Base-by-base conservation (phyloP, 768 basidiomycete species). In the Rhodocollybia butyracea region DNA sequence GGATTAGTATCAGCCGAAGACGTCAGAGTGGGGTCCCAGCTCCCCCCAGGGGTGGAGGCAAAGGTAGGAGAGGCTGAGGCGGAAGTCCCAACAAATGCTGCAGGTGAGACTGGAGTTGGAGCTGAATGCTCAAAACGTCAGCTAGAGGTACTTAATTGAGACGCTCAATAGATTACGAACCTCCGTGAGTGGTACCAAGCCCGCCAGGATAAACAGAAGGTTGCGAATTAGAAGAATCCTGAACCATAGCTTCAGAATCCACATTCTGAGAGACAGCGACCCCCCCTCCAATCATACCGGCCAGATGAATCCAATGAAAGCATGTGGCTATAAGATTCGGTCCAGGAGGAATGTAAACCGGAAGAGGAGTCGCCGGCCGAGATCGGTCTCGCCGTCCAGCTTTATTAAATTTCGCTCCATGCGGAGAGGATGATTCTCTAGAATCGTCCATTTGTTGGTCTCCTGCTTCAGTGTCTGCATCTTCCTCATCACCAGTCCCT, bases 51-150 rank as follows among this genome's bases (percentile, higher is more conserved):
- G 7, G 48, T 38, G n/a, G 31, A 12, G 5, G 30, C 31, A 15
- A 48, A 48, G 15, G 32, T 13, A 11, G 34, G 34, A 24, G 48
- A 39, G 19, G 48, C 34, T 50, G 36, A 48, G 3, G 81, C 80
- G 1, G 82, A 73, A 1, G 81, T 77, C 3, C 86, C 86, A 30
- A 89, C 70, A 0, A 76, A 74, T 1, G 88, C 86, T 3, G 88
- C 89, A 19, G 91, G 91, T 0, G 91, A 93, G 2, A 93, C 89
- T 1, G 91, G 91, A 0, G 91, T 94, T 1, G 89, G 90, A 0
- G 86, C 90, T 12, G 21, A 12, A 26, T 27, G 75, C 76, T 8
- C 62, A 61, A 8, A 68, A 65, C 2, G 66, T 51, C 19, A 50
- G 30, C 3, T 3, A 24, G n/a, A 11, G 22, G 22, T 15, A 15